Evolutionary conservation across 768 basidiomycete genomes (phyloP).

Genomic region (Agrocybe praecox): DNA sequence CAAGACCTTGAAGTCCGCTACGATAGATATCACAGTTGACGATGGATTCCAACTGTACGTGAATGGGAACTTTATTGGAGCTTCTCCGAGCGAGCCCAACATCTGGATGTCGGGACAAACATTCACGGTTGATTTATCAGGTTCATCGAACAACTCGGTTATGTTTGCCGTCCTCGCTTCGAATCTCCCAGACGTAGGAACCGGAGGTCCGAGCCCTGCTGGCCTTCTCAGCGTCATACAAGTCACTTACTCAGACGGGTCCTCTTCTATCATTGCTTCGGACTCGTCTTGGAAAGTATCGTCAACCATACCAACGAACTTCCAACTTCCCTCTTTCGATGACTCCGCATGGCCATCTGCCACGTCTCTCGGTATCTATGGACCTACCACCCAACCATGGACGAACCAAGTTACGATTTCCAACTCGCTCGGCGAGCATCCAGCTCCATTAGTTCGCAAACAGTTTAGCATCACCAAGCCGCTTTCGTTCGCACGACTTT

Average conservation of each 20-base stretch:
- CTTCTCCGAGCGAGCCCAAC: slow-evolving; percentile 19
- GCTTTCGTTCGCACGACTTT: slow-evolving; percentile 26
- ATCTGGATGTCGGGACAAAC: slow-evolving; percentile 23
- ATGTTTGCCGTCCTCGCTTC: slow-evolving; percentile 23
- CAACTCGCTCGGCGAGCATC: slow-evolving; percentile 28
- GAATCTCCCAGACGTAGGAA: slow-evolving; percentile 20
- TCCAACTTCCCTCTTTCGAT: slow-evolving; percentile 18
- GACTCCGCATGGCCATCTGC: slow-evolving; percentile 25
- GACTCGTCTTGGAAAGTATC: slow-evolving; percentile 26
- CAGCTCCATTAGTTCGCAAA: slow-evolving; percentile 28
- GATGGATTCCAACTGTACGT: slow-evolving; percentile 28
- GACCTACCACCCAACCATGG: slow-evolving; percentile 21
- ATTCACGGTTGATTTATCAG: slow-evolving; percentile 19
- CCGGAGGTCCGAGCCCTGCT: slow-evolving; percentile 20
- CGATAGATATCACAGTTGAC: slow-evolving; percentile 27
- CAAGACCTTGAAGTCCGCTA: slow-evolving; percentile 20
- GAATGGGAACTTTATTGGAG: slow-evolving; percentile 19
- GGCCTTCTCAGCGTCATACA: slow-evolving; percentile 24
- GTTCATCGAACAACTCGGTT: slow-evolving; percentile 6
- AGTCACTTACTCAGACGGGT: slow-evolving; percentile 25
- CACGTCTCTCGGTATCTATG: slow-evolving; percentile 19
- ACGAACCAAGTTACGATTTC: slow-evolving; percentile 18
- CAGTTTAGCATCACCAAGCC: slow-evolving; percentile 20
- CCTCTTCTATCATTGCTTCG: slow-evolving; percentile 13
- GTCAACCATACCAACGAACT: slow-evolving; percentile 18